These are phyloP conservation scores for Oryza longistaminata DNA, from an alignment of 176 grass and related monocot genomes.

Conservation along the genomic window DNA sequence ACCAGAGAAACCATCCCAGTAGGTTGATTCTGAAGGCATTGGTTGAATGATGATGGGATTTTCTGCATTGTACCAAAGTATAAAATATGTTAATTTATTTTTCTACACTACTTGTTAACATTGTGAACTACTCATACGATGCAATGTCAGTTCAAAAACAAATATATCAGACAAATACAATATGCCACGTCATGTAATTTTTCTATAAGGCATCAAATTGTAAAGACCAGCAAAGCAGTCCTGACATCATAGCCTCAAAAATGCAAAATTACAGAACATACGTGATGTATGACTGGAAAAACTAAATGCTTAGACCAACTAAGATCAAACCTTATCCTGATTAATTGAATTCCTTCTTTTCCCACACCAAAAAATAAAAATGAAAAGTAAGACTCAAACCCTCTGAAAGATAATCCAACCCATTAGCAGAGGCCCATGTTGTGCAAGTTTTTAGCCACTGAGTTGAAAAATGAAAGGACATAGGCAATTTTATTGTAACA, in stretches of 20 bases:
- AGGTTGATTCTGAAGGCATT: slow-evolving; percentile 49
- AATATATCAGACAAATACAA: slow-evolving; percentile 2
- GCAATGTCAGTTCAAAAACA: not conserved
- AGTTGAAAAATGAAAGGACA: too few species aligned
- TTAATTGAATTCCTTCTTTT: too few species aligned
- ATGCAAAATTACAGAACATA: not conserved
- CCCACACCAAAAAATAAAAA: too few species aligned
- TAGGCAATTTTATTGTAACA: too few species aligned
- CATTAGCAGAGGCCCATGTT: too few species aligned
- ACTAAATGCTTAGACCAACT: not conserved
- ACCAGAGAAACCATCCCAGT: slow-evolving; percentile 48
- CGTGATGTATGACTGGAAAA: not conserved
- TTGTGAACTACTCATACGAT: not conserved
- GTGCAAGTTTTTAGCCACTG: not conserved
- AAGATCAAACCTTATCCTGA: not conserved
- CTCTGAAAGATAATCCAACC: too few species aligned
- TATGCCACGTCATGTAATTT: not conserved
- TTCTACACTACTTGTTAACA: not conserved
- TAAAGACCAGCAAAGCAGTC: slow-evolving; percentile 1
- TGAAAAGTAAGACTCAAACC: too few species aligned
- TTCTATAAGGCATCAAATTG: not conserved
- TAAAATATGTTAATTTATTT: not conserved
- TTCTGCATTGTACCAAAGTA: slow-evolving; percentile 54
- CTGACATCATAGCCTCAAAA: not conserved
- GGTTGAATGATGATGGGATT: slow-evolving; percentile 65